Evolutionary conservation across 345 rosid genomes (phyloP).

Genomic region (Eutrema heterophyllum): DNA sequence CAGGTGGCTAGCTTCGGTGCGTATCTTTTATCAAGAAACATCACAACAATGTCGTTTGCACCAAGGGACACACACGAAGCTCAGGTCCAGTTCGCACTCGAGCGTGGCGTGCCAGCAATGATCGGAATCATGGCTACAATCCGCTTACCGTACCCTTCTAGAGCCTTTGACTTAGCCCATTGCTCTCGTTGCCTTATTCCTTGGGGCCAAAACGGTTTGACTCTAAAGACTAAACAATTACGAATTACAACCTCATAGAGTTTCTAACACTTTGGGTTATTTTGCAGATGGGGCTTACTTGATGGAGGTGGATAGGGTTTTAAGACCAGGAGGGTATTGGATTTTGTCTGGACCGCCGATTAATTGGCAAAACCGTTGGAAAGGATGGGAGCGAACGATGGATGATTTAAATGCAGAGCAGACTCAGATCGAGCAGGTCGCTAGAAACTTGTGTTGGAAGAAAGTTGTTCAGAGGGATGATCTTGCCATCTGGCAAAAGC

Average conservation of each 20-base stretch:
- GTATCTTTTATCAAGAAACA: constrained; percentile 67
- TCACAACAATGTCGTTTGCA: constrained; percentile 79
- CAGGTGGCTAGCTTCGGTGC: constrained; percentile 99
- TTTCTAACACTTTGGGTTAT: background rate
- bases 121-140: constrained; percentile 85
- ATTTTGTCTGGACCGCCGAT: constrained; percentile 90
- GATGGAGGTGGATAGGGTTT: constrained; percentile 76
- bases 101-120: constrained; percentile 89
- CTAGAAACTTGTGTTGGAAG: constrained; percentile 85
- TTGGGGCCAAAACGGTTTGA: constrained; percentile 69
- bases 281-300: constrained; percentile 68
- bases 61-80: constrained; percentile 95
- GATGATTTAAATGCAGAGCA: constrained; percentile 66
- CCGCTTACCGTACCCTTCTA: constrained; percentile 81
- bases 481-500: constrained; percentile 85
- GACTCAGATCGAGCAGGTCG: constrained; percentile 46
- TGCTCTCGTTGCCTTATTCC: constrained; percentile 98
- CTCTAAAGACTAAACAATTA: background rate
- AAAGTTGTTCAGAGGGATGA: constrained; percentile 57
- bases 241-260: background rate
- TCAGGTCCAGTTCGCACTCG: constrained; percentile 92
- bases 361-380: constrained; percentile 76
- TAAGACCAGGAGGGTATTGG: constrained; percentile 96
- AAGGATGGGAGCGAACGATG: constrained; percentile 71
- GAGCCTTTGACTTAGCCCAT: constrained; percentile 95